Conservation (phyloP, 495 filamentous ascomycete species). For the Lichenothelia convexa region DNA sequence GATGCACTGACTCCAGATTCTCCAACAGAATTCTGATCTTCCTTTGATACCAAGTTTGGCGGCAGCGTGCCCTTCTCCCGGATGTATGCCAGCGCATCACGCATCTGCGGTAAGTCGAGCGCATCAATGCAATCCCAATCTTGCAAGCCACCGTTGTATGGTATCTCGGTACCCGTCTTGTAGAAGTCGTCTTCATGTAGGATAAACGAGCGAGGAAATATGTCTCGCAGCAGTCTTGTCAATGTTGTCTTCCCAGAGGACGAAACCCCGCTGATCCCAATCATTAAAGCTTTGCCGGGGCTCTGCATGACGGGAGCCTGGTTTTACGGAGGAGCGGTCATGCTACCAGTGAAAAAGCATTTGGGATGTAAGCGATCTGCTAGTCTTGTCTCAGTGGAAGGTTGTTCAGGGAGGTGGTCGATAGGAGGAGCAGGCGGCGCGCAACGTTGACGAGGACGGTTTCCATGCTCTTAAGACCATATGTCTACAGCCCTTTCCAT, state of each 20-base stretch:
- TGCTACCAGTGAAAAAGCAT: too few relatives aligned
- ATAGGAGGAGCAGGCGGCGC: too few relatives aligned
- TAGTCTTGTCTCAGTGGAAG: too few relatives aligned
- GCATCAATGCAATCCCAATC: slow-evolving; percentile 80
- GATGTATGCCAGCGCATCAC: slow-evolving; percentile 42
- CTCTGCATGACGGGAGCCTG: too few relatives aligned
- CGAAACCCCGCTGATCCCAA: slow-evolving; percentile 18
- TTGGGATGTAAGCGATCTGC: too few relatives aligned
- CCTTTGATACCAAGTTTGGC: slow-evolving; percentile 44
- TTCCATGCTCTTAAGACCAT: too few relatives aligned
- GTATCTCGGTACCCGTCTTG: slow-evolving; percentile 50
- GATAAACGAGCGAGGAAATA: slow-evolving; percentile 40
- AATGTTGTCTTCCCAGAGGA: slow-evolving; percentile 26
- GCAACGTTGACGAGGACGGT: too few relatives aligned
- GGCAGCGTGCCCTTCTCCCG: slow-evolving; percentile 46
- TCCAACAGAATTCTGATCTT: slow-evolving; percentile 53
- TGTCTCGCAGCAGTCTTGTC: slow-evolving; percentile 23
- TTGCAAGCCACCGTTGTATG: slow-evolving; percentile 34
- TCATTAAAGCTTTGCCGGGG: slow-evolving; percentile 8
- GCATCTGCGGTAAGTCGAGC: slow-evolving; percentile 47
- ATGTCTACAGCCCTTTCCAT: too few relatives aligned
- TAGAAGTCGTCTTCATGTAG: slow-evolving; percentile 94
- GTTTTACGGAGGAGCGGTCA: too few relatives aligned
- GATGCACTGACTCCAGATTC: slow-evolving; percentile 25
- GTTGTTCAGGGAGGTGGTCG: too few relatives aligned